Percentiles rank a stretch among this genome's conserved stretches.
These are phyloP conservation scores for Aureobasidium sp. DNA, from an alignment of 2,329 filamentous ascomycete species.

Conservation along the genomic window DNA sequence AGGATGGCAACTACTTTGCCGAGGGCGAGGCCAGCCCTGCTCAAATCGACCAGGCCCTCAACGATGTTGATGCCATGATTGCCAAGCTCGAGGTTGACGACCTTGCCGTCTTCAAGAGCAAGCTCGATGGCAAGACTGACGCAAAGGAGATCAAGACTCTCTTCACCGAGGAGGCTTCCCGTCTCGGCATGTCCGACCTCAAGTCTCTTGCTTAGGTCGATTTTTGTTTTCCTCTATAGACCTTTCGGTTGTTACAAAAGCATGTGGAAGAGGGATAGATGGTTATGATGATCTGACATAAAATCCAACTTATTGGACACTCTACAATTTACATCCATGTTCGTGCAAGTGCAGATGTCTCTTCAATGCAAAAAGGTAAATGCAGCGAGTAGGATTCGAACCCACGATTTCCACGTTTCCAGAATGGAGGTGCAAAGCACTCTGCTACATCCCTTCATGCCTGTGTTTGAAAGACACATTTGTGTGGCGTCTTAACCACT, in stretches of 20 bases:
- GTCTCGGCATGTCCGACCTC: slow-evolving; percentile 67
- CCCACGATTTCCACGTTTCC: not conserved
- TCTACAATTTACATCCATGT: not conserved
- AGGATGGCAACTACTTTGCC: slow-evolving; percentile 95
- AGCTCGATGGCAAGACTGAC: slow-evolving; percentile 71
- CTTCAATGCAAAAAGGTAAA: not conserved
- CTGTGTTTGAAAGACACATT: not conserved
- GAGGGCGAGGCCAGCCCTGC: slow-evolving; percentile 62
- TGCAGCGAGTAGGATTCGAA: not conserved
- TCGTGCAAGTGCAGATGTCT: not conserved
- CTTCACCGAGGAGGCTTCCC: slow-evolving; percentile 70
- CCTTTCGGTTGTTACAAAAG: not conserved
- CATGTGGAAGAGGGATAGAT: not conserved
- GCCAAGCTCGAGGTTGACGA: slow-evolving; percentile 85
- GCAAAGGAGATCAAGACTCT: slow-evolving; percentile 77
- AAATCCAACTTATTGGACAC: not conserved
- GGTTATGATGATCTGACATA: slow-evolving; percentile 1
- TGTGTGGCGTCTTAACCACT: not conserved
- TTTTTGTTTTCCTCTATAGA: not conserved
- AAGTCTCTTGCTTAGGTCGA: slow-evolving; percentile 44
- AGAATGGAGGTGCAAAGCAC: not conserved
- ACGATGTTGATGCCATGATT: slow-evolving; percentile 81
- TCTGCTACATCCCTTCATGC: not conserved
- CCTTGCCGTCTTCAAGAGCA: slow-evolving; percentile 72
- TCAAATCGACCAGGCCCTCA: slow-evolving; percentile 74